Evolutionary conservation across 371 early-diverging fungal species (phyloP), one percentile per base, ranked within the genome.

Genomic region (Actinomucor elegans): DNA sequence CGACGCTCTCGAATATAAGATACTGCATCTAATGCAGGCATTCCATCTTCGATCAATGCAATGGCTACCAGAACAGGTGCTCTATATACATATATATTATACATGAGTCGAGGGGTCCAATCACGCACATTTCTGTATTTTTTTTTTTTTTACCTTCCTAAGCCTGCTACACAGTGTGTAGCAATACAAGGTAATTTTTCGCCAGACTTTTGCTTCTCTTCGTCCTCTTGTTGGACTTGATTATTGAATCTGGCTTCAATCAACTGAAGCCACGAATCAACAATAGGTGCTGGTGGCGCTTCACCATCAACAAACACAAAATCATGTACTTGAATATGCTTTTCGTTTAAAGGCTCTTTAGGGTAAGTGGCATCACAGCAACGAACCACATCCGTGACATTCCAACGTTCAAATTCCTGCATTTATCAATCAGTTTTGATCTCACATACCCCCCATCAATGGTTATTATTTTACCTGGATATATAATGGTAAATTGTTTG

Each of bases 281-380:
- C 83, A 41, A 93, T 86, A 31, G 53, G 56, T 17, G 72, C 55
- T 6, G 94, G 92, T 26, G 94, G 94, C 65, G 89, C 84, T 50
- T 86, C 90, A 52, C 93, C 95, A 64, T 93, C 95, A 18, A 85
- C 83, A 77, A 92, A 94, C 0, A 88, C 84, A 89, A 85, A 88
- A 59, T 93, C 91, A 53, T 92, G 92, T 3, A 94, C 91, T 36
- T 78, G 64, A 50, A 97, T 92, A 8, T 81, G 80, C 17, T 83
- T 71, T 35, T 66, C 77, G 51, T 76, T 79, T 20, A 93, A 66
- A 4, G 78, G 78, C 20, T 78, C 84, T 37, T 75, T 77, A 23
- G 85, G 72, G 64, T 97, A 97, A 8, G 95, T 94, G 15, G 95
- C 92, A 61, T 96, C 93, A 73, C 96, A 94, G 17, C 91, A 93